These are phyloP conservation scores for Arabis hirsuta DNA, from an alignment of 345 rosid species.

Conservation along the genomic window DNA sequence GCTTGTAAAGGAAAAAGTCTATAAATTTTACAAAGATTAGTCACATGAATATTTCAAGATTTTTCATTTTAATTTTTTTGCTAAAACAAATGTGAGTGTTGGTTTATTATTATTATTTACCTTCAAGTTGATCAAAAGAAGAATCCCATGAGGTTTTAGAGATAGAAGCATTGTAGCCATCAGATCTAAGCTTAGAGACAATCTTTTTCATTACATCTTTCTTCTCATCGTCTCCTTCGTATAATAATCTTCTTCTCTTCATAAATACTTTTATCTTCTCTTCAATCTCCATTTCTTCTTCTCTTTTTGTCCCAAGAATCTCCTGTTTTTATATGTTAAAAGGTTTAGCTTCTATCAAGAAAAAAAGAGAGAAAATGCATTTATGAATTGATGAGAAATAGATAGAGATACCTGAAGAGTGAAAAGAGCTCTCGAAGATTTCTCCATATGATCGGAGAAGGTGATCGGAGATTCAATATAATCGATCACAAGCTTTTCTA, in stretches of 20 bases:
- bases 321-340: conserved; percentile 36
- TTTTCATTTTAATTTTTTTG: not conserved
- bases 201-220: conserved; percentile 46
- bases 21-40: not conserved
- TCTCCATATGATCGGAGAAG: conserved; percentile 9
- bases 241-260: conserved; percentile 22
- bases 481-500: conserved; percentile 55
- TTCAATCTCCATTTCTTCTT: conserved; percentile 45
- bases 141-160: conserved; percentile 47
- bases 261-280: conserved; percentile 41
- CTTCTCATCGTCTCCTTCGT: conserved; percentile 42
- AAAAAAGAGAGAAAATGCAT: not conserved
- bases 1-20: conserved; percentile 3
- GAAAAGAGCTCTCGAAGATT: conserved; percentile 31
- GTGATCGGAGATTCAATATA: conserved; percentile 47
- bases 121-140: conserved; percentile 43
- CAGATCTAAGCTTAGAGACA: conserved; percentile 41
- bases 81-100: not conserved
- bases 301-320: conserved; percentile 40
- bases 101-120: conserved; percentile 22
- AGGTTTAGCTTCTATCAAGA: not conserved
- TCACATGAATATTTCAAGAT: conserved; percentile 12
- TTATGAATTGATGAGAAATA: not conserved
- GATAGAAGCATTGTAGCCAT: conserved; percentile 47
- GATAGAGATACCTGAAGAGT: conserved; percentile 43